A percentile compares a stretch with the other conserved stretches of the same genome.
These are phyloP conservation scores for Clavispora carvajalis DNA, from an alignment of 805 yeast species.

Conservation along the genomic window DNA sequence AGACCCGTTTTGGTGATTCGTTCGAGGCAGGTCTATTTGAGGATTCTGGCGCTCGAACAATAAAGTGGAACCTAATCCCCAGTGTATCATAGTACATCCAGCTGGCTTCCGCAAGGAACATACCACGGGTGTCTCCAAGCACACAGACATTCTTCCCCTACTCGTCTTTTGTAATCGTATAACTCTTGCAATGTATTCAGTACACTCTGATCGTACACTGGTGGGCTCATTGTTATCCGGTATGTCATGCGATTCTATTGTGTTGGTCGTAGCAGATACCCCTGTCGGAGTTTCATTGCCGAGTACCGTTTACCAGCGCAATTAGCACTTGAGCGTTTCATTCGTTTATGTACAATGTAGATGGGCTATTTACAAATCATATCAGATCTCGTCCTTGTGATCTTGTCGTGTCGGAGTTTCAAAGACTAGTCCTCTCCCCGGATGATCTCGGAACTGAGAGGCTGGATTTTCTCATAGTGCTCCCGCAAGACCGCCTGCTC, in stretches of 20 bases:
- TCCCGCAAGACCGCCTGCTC: constrained; percentile 57
- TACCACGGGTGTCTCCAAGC: constrained; percentile 47
- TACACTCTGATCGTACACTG: too few species aligned
- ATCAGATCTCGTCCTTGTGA: too few species aligned
- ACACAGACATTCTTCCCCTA: constrained; percentile 30
- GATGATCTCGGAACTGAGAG: constrained; percentile 40
- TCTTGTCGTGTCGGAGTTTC: too few species aligned
- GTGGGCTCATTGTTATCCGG: too few species aligned
- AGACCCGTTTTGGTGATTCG: constrained; percentile 41
- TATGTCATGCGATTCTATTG: too few species aligned
- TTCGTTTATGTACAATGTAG: background rate
- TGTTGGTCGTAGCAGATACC: too few species aligned
- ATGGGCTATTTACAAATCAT: background rate
- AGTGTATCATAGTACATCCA: constrained; percentile 48
- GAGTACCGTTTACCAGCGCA: too few species aligned
- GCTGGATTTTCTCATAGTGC: constrained; percentile 56
- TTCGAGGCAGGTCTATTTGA: constrained; percentile 28
- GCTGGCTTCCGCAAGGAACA: constrained; percentile 17
- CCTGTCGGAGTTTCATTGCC: too few species aligned
- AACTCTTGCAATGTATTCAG: too few species aligned
- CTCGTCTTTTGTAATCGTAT: too few species aligned
- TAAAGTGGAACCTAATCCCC: constrained; percentile 18
- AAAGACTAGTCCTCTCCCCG: constrained; percentile 21
- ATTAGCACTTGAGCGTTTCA: background rate
- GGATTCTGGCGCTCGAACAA: constrained; percentile 17